Evolutionary conservation across 179 eudicot species (phyloP), one percentile per base, ranked within the genome.

Genomic region (Spergularia azorica): DNA sequence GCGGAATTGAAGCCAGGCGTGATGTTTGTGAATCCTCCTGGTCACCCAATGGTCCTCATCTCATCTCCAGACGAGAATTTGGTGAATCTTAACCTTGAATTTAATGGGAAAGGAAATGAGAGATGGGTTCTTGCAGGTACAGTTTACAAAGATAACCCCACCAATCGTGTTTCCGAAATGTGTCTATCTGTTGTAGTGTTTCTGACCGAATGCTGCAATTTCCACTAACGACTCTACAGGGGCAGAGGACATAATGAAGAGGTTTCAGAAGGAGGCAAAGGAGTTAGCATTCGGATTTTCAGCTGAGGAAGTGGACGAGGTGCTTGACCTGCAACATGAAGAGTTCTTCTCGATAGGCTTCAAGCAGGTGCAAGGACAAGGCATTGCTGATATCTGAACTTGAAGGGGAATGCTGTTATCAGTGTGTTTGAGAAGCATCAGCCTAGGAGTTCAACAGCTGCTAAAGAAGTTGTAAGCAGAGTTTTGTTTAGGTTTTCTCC

Each of bases 241-340:
- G n/a, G 21, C n/a, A 51, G 5, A 6, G 11, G 50, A 68, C 38
- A 20, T 68, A 18, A 68, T 68, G 72, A 68, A 68, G 59, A 68
- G 18, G n/a, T 68, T 68, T 26, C 39, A 51, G 56, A 50, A 68
- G 58, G 72, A 50, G 39, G 72, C 72, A 6, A 68, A 68, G 39
- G 72, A 68, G 72, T 68, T 68, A 57, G 58, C 58, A 50, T 68
- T 68, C 13, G 72, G 38, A 68, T 48, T 48, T 50, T 68, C 72
- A 51, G 58, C 72, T 68, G 72, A 50, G 20, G 57, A 68, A 21
- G 72, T 68, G 57, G 72, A 68, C 15, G 59, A 68, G 16, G 39
- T 68, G 57, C 72, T 68, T 18, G 13, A 50, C 72, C 12, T 57
- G 21, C 58, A 68, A 20, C 39, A 68, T 1, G 3, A 20, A 4